Conservation (phyloP, 2,329 filamentous ascomycete species). For the Paecilomyces sp. region DNA sequence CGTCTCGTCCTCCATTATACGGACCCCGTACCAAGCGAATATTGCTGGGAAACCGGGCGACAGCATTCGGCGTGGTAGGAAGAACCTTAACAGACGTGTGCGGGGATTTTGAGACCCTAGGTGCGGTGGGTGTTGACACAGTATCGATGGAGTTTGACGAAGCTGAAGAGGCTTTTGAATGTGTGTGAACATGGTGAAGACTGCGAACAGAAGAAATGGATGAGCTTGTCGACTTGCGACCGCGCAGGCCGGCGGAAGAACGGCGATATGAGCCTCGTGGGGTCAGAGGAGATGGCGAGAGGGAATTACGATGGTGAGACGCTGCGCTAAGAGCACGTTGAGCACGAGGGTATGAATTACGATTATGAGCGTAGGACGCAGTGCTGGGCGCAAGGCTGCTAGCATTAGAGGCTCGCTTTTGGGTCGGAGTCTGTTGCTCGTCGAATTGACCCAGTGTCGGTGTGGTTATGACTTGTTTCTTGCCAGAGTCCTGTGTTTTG, state of each 20-base stretch:
- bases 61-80: constrained; percentile 73
- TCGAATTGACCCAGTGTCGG: constrained; percentile 15
- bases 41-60: constrained; percentile 69
- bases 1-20: constrained; percentile 18
- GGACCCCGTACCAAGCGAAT: constrained; percentile 68
- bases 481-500: constrained; percentile 28
- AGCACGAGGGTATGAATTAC: constrained; percentile 34
- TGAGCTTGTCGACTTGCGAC: constrained; percentile 91
- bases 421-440: constrained; percentile 27
- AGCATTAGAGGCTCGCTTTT: constrained; percentile 34
- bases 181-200: constrained; percentile 79
- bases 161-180: constrained; percentile 91
- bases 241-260: constrained; percentile 73
- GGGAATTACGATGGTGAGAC: constrained; percentile 56
- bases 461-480: constrained; percentile 17
- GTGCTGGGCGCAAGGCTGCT: constrained; percentile 37
- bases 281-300: constrained; percentile 81
- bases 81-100: constrained; percentile 93
- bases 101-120: constrained; percentile 62
- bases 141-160: constrained; percentile 73
- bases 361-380: constrained; percentile 34
- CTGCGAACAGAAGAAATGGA: constrained; percentile 90
- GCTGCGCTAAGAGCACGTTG: constrained; percentile 28
- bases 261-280: constrained; percentile 80
- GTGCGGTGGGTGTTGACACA: constrained; percentile 60